Evolutionary conservation across 2,329 filamentous ascomycete genomes (phyloP).

Genomic region (Camillea tinctor): DNA sequence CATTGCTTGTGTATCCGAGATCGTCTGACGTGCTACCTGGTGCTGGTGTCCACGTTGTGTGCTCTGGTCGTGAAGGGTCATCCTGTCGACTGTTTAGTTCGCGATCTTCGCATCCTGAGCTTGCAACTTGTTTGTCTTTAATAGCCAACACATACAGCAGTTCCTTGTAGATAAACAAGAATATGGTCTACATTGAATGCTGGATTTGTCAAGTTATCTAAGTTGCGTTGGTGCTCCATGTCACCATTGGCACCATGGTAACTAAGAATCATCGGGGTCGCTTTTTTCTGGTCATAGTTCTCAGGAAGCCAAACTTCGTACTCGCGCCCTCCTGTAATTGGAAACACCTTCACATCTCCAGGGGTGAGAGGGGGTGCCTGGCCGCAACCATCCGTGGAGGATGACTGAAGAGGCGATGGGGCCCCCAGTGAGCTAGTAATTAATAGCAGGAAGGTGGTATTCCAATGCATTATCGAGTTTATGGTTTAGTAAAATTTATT

Average conservation of each 20-base stretch:
- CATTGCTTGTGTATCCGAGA: slow-evolving; percentile 1
- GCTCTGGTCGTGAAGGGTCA: neutral
- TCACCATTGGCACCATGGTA: slow-evolving; percentile 25
- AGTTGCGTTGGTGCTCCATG: slow-evolving; percentile 17
- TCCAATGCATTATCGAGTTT: neutral
- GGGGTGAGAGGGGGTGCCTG: slow-evolving; percentile 3
- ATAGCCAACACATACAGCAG: slow-evolving; percentile 12
- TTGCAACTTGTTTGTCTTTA: neutral
- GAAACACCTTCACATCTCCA: slow-evolving; percentile 16
- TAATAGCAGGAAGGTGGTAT: slow-evolving; percentile 2
- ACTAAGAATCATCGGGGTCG: slow-evolving; percentile 24
- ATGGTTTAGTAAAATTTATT: neutral
- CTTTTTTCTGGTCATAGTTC: slow-evolving; percentile 15
- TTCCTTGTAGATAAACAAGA: slow-evolving; percentile 26
- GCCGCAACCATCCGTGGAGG: slow-evolving; percentile 10
- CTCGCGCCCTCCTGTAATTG: slow-evolving; percentile 12
- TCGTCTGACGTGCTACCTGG: neutral
- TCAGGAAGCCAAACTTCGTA: slow-evolving; percentile 25
- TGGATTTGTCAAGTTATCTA: slow-evolving; percentile 20
- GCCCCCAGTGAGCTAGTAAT: slow-evolving; percentile 7
- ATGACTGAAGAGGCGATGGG: neutral
- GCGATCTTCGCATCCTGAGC: neutral
- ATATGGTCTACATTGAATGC: slow-evolving; percentile 24
- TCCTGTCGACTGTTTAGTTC: neutral
- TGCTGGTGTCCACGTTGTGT: neutral